Evolutionary conservation across 2,329 filamentous ascomycete genomes (phyloP).

Genomic region (Venturia asperata): DNA sequence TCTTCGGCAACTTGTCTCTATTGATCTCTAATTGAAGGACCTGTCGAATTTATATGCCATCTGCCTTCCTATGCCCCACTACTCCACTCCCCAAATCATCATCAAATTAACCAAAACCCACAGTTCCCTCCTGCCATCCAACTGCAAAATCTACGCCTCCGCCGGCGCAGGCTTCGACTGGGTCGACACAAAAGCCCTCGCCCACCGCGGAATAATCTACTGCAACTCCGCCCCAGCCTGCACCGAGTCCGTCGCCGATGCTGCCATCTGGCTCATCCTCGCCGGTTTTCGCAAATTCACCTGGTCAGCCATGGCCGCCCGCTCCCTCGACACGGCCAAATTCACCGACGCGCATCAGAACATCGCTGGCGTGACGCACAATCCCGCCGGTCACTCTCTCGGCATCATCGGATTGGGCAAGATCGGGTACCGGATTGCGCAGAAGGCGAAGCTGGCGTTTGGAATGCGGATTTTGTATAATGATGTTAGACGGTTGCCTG

Average conservation of each 20-base stretch:
- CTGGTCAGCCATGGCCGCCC: constrained; percentile 55
- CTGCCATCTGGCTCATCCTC: constrained; percentile 61
- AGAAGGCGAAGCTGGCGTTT: constrained; percentile 52
- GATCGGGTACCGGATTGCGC: constrained; percentile 44
- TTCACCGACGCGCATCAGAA: constrained; percentile 56
- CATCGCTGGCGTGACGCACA: constrained; percentile 54
- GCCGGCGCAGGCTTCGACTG: constrained; percentile 59
- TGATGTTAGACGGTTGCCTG: constrained; percentile 48
- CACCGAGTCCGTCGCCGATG: constrained; percentile 66
- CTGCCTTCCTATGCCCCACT: too few relatives aligned
- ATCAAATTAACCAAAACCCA: background rate
- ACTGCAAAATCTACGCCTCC: constrained; percentile 51
- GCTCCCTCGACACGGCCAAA: constrained; percentile 35
- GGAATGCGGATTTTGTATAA: constrained; percentile 61
- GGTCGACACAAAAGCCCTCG: constrained; percentile 55
- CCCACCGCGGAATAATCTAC: constrained; percentile 57
- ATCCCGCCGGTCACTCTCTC: constrained; percentile 54
- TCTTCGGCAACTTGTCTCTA: too few relatives aligned
- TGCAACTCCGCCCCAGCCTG: constrained; percentile 66
- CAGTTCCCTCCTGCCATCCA: constrained; percentile 42
- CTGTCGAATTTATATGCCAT: too few relatives aligned
- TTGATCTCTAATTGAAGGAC: too few relatives aligned
- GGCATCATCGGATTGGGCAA: constrained; percentile 65
- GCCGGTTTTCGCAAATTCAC: constrained; percentile 61
- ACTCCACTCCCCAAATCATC: background rate